Conservation (phyloP, 495 filamentous ascomycete genomes). For the Podospora fimiseda region DNA sequence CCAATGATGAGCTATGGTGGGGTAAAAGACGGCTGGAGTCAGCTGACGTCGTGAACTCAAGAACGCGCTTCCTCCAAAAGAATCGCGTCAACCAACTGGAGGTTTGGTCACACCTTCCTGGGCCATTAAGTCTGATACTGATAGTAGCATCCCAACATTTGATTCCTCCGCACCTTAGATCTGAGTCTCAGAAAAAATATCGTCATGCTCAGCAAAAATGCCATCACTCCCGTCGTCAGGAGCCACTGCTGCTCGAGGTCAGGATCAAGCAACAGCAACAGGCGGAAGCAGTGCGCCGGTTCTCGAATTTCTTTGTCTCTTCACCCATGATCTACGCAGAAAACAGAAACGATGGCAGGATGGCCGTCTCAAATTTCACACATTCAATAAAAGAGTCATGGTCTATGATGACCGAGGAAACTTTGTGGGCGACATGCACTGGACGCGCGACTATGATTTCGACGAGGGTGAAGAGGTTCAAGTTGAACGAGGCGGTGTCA, state of each 20-base stretch:
- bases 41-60: background rate
- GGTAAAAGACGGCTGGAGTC: background rate
- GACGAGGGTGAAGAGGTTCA: constrained; percentile 75
- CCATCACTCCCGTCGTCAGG: constrained; percentile 17
- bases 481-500: constrained; percentile 63
- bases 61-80: constrained; percentile 7
- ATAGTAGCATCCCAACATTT: background rate
- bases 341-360: constrained; percentile 94
- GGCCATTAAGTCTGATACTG: too few species aligned
- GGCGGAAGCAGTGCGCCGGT: constrained; percentile 50
- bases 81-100: constrained; percentile 14
- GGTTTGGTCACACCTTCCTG: too few species aligned
- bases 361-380: constrained; percentile 79
- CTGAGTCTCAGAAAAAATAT: background rate
- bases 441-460: constrained; percentile 58
- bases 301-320: constrained; percentile 75
- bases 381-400: constrained; percentile 89
- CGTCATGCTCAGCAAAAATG: constrained; percentile 13
- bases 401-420: constrained; percentile 77
- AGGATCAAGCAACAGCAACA: background rate
- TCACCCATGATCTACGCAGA: constrained; percentile 72
- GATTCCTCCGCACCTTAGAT: background rate
- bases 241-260: background rate
- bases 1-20: too few species aligned
- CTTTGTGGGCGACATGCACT: constrained; percentile 79